These are phyloP conservation scores for Venturia aucupariae DNA, from an alignment of 2,329 filamentous ascomycete genomes.

Conservation along the genomic window DNA sequence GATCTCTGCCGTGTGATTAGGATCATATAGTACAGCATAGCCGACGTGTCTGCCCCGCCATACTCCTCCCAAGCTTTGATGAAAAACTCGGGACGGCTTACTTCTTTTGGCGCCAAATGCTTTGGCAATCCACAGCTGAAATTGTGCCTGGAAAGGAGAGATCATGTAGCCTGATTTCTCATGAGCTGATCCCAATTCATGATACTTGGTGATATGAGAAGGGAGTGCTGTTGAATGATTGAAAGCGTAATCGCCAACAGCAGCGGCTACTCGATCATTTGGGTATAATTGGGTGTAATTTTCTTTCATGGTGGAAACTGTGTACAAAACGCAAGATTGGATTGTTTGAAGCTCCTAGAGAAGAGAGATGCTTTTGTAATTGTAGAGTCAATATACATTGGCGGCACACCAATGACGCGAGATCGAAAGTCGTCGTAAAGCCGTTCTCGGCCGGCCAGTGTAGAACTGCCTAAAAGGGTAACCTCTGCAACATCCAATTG, in stretches of 20 bases:
- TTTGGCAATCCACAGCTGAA: not conserved
- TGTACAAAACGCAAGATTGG: not conserved
- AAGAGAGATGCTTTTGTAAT: not conserved
- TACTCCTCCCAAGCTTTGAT: too few species aligned
- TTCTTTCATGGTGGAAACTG: not conserved
- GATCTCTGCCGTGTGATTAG: not conserved
- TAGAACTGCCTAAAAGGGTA: not conserved
- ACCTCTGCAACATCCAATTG: not conserved
- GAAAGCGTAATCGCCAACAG: not conserved
- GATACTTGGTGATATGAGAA: not conserved
- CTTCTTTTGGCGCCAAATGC: constrained; percentile 4
- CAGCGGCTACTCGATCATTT: not conserved
- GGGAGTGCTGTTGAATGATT: not conserved
- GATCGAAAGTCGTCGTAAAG: not conserved
- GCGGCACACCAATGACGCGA: not conserved
- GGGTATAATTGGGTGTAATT: not conserved
- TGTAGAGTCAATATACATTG: not conserved
- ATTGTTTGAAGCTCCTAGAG: not conserved
- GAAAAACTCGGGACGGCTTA: not conserved
- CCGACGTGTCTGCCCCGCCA: too few species aligned
- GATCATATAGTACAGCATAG: too few species aligned
- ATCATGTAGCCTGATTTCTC: not conserved
- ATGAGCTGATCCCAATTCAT: not conserved
- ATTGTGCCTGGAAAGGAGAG: not conserved
- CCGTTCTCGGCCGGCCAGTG: not conserved